These are phyloP conservation scores for Moniliophthora roreri DNA, from an alignment of 1,284 basidiomycete genomes.

Conservation along the genomic window DNA sequence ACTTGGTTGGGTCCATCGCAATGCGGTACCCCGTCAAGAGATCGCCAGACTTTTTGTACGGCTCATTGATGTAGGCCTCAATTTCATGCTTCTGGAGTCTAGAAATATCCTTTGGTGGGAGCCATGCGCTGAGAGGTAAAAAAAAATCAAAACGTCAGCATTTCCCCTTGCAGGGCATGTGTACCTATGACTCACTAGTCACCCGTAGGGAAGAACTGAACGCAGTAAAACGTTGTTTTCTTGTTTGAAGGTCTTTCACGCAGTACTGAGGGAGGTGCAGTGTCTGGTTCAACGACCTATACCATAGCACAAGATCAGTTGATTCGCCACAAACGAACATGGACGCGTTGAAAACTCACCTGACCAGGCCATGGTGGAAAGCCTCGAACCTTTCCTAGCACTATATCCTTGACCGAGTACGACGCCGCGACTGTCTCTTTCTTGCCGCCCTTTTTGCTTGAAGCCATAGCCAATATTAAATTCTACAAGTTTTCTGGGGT, in stretches of 20 bases:
- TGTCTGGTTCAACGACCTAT: constrained; percentile 76
- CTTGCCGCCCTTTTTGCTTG: constrained; percentile 2
- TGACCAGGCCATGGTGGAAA: constrained; percentile 92
- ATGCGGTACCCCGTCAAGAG: constrained; percentile 81
- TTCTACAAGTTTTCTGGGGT: too few relatives aligned
- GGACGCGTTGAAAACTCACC: constrained; percentile 46
- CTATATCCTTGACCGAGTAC: constrained; percentile 67
- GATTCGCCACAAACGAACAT: constrained; percentile 9
- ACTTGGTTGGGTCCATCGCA: constrained; percentile 78
- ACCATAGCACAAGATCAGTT: constrained; percentile 9
- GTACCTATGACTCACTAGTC: constrained; percentile 67
- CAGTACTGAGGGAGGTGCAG: constrained; percentile 57
- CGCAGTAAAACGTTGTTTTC: constrained; percentile 74
- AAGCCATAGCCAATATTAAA: not conserved
- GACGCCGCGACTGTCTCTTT: constrained; percentile 17
- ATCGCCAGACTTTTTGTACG: constrained; percentile 73
- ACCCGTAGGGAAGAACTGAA: constrained; percentile 87
- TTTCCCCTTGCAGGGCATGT: not conserved
- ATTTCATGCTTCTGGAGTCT: constrained; percentile 82
- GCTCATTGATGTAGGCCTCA: constrained; percentile 76
- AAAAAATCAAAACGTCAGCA: constrained; percentile 31
- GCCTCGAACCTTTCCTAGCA: constrained; percentile 91
- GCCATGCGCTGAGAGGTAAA: constrained; percentile 65
- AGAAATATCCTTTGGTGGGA: constrained; percentile 80
- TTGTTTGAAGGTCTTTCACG: constrained; percentile 73